Percentiles rank a stretch among this genome's conserved stretches.
phyloP scores from a whole-genome alignment of 176 grass and related monocot species.

The Eremochloa ophiuroides region DNA sequence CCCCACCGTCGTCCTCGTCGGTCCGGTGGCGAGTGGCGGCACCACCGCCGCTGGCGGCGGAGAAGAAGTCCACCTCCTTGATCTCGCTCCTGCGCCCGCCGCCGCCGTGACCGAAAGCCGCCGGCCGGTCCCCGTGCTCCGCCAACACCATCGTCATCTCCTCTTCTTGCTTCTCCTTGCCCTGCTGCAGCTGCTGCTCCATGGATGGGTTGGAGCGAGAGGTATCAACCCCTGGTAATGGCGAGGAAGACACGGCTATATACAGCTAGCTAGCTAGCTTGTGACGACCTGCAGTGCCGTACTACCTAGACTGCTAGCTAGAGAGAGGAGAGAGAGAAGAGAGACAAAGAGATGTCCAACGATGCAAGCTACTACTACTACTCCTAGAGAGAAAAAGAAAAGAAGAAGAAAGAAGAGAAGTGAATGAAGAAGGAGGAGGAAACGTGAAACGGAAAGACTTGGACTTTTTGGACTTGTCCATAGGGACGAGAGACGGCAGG shows the following conservation, averaged over 20 bases:
- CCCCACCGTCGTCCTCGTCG: not conserved
- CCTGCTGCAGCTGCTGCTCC: not conserved
- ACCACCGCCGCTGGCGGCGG: not conserved
- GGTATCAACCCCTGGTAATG: not conserved
- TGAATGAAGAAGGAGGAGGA: not conserved
- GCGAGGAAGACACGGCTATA: not conserved
- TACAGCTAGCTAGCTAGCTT: not conserved
- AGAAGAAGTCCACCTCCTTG: conserved; percentile 52
- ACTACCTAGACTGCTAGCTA: not conserved
- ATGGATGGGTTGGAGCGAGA: not conserved
- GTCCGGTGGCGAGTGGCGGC: not conserved
- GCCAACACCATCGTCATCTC: not conserved
- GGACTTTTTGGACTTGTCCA: conserved; percentile 20
- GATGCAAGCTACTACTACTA: not conserved
- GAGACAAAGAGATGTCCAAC: not conserved
- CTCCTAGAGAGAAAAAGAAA: not conserved
- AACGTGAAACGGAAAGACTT: conserved; percentile 35
- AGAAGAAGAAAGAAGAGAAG: too few relatives aligned
- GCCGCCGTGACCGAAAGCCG: not conserved
- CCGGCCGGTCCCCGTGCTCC: not conserved
- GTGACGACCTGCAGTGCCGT: not conserved
- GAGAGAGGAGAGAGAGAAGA: not conserved
- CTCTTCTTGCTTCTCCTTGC: not conserved
- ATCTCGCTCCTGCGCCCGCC: not conserved
- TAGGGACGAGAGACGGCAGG: not conserved